Percentiles rank a stretch among this genome's conserved stretches.
Evolutionary conservation across 2,329 filamentous ascomycete species (phyloP).

Genomic region (Samsoniella hepiali): DNA sequence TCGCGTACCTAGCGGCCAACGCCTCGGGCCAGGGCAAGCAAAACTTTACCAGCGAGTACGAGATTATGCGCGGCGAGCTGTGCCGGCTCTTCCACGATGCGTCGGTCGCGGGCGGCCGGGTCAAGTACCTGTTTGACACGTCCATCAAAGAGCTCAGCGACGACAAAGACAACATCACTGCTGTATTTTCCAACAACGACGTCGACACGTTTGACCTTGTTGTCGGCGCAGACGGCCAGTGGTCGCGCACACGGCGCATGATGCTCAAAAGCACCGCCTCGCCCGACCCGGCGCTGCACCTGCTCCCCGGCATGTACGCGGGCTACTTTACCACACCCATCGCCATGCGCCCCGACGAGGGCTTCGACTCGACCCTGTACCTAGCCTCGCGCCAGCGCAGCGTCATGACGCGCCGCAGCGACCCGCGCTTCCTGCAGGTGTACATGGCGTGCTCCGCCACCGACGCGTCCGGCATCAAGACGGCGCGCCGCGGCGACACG

Average conservation of each 20-base stretch:
- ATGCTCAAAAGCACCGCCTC: conserved; percentile 32
- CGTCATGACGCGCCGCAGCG: conserved; percentile 41
- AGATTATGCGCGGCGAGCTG: conserved; percentile 55
- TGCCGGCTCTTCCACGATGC: conserved; percentile 41
- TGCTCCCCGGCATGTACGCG: conserved; percentile 26
- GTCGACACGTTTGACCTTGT: conserved; percentile 47
- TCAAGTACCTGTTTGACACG: conserved; percentile 31
- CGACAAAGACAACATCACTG: conserved; percentile 33
- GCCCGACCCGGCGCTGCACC: conserved; percentile 21
- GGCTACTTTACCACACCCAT: conserved; percentile 35
- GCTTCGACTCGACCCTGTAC: conserved; percentile 36
- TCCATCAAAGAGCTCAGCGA: conserved; percentile 25
- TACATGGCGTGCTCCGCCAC: conserved; percentile 33
- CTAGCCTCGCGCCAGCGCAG: conserved; percentile 33
- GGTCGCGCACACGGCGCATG: conserved; percentile 45
- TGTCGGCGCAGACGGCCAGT: conserved; percentile 54
- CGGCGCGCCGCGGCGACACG: conserved; percentile 30
- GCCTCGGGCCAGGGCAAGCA: conserved; percentile 26
- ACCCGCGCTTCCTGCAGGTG: conserved; percentile 35
- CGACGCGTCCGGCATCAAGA: conserved; percentile 19
- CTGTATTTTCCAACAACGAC: conserved; percentile 42
- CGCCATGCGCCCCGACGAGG: conserved; percentile 26
- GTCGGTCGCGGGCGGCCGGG: conserved; percentile 17
- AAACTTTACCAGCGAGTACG: conserved; percentile 46
- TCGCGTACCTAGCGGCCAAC: conserved; percentile 38